phyloP scores from a whole-genome alignment of 192 early-diverging fungal genomes.

The Oehlia diaphana region DNA sequence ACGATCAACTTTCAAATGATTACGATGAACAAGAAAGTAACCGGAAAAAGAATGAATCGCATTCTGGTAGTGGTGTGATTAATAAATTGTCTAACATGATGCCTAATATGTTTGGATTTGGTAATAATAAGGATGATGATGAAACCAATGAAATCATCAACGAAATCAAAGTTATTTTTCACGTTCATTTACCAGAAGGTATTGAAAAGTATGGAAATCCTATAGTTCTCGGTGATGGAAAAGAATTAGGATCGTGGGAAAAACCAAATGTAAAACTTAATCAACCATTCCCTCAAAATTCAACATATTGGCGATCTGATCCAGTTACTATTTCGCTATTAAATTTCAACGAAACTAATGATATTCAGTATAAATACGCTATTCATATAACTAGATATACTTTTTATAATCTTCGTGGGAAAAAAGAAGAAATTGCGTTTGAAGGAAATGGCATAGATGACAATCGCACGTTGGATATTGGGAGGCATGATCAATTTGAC shows the following conservation, averaged over 20 bases:
- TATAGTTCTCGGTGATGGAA: background rate
- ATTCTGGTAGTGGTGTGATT: no score
- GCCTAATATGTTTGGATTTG: no score
- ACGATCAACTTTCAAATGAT: no score
- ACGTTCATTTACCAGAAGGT: background rate
- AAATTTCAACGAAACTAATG: background rate
- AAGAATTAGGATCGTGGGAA: background rate
- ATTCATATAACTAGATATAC: background rate
- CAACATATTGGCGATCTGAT: background rate
- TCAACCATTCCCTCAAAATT: background rate
- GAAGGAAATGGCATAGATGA: background rate
- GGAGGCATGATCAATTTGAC: background rate
- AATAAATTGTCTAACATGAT: no score
- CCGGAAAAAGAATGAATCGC: no score
- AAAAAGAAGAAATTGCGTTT: background rate
- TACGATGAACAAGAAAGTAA: no score
- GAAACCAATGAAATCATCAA: background rate
- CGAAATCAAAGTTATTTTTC: background rate
- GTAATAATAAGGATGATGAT: background rate
- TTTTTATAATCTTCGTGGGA: background rate
- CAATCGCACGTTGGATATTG: background rate
- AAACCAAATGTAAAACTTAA: background rate
- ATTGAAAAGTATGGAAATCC: background rate
- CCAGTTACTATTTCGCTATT: background rate
- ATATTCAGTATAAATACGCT: background rate